Percentiles rank a stretch among this genome's conserved stretches.
phyloP scores from a whole-genome alignment of 495 filamentous ascomycete genomes.

The Penicillium bialowiezense region DNA sequence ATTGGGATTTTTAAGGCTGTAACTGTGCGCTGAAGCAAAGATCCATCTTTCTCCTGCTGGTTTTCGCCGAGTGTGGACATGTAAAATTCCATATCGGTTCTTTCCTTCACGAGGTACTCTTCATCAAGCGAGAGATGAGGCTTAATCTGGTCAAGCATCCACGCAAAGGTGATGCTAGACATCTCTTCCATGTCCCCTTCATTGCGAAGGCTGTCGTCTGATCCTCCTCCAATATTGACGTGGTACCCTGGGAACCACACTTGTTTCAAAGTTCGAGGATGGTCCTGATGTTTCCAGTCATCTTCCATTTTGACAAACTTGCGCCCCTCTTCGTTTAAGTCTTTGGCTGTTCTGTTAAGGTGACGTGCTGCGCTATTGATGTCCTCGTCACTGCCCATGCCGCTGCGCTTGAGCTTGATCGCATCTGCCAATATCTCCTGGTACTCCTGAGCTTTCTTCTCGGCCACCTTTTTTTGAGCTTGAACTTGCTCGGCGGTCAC shows the following conservation, averaged over 20 bases:
- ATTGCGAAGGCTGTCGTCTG: conserved; percentile 3
- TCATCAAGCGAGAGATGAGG: conserved; percentile 16
- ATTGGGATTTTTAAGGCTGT: conserved; percentile 4
- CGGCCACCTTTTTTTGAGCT: conserved; percentile 1
- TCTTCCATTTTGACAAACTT: conserved; percentile 8
- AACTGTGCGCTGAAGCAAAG: conserved; percentile 3
- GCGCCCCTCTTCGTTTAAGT: conserved; percentile 8
- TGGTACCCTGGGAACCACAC: conserved; percentile 45
- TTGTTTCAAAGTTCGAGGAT: conserved; percentile 14
- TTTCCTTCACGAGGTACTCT: conserved; percentile 8
- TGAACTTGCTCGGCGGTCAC: conserved; percentile 10
- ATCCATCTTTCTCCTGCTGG: not conserved
- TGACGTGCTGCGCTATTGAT: conserved; percentile 11
- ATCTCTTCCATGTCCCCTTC: conserved; percentile 23
- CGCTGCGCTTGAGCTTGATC: conserved; percentile 8
- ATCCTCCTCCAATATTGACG: conserved; percentile 42
- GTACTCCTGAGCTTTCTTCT: conserved; percentile 4
- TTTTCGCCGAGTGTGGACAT: conserved; percentile 4
- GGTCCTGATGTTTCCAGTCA: conserved; percentile 1
- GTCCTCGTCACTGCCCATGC: conserved; percentile 7
- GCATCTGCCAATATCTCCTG: conserved; percentile 1
- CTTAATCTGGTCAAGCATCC: conserved; percentile 24
- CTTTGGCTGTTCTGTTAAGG: conserved; percentile 9
- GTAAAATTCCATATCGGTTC: conserved; percentile 4
- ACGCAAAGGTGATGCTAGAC: conserved; percentile 21